Conservation (phyloP, 805 yeast genomes). For the Ogataea siamensis region DNA sequence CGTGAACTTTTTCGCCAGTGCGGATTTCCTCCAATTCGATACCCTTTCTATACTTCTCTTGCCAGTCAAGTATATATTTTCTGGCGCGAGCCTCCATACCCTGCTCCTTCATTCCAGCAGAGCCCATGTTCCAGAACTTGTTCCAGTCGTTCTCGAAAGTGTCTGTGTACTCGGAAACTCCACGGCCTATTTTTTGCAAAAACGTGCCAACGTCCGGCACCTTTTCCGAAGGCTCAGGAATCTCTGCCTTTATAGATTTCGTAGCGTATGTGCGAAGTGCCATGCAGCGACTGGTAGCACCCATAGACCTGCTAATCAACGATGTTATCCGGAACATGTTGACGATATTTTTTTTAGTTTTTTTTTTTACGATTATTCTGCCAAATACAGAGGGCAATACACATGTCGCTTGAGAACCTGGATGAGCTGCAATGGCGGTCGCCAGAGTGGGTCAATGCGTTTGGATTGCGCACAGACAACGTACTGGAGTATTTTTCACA, state of each 20-base stretch:
- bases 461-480: conserved; percentile 83
- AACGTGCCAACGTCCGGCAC: conserved; percentile 75
- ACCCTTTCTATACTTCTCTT: conserved; percentile 61
- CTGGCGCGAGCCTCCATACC: conserved; percentile 76
- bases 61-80: conserved; percentile 71
- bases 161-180: conserved; percentile 63
- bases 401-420: conserved; percentile 35
- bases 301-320: neutral
- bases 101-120: conserved; percentile 60
- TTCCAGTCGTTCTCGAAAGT: conserved; percentile 69
- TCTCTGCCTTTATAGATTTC: neutral
- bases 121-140: conserved; percentile 55
- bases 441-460: conserved; percentile 94
- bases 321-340: conserved; percentile 7
- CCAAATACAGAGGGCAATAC: neutral
- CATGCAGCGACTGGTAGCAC: neutral
- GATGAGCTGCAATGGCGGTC: conserved; percentile 97
- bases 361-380: conserved; percentile 4
- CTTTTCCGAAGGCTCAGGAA: conserved; percentile 50
- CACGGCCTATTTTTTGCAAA: conserved; percentile 75
- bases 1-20: conserved; percentile 67
- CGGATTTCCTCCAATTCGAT: conserved; percentile 51
- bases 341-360: conserved; percentile 1
- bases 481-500: conserved; percentile 91
- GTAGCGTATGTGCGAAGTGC: conserved; percentile 3